A percentile compares a stretch with the other conserved stretches of the same genome.
These are phyloP conservation scores for Friedmanniomyces endolithicus DNA, from an alignment of 495 filamentous ascomycete genomes.

Conservation along the genomic window DNA sequence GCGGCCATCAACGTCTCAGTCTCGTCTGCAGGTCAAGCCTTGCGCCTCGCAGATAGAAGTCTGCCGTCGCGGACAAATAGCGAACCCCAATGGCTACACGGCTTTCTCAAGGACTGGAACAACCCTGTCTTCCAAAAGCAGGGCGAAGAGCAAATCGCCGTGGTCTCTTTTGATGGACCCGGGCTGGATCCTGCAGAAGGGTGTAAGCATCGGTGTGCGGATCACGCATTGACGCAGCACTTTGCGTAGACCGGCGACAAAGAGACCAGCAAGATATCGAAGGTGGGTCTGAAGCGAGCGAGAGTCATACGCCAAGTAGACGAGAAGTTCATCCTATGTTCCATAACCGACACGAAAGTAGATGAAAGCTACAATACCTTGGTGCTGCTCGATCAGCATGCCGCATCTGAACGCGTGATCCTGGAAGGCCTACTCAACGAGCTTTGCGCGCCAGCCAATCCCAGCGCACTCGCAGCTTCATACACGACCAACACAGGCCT, in stretches of 20 bases:
- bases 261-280: slow-evolving; percentile 49
- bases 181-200: slow-evolving; percentile 11
- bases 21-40: not conserved
- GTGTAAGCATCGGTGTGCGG: slow-evolving; percentile 18
- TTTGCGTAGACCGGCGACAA: slow-evolving; percentile 23
- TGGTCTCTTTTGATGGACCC: slow-evolving; percentile 24
- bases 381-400: slow-evolving; percentile 85
- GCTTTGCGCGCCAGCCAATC: slow-evolving; percentile 28
- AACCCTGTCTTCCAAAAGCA: slow-evolving; percentile 47
- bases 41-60: slow-evolving; percentile 4
- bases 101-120: slow-evolving; percentile 39
- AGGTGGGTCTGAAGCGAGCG: slow-evolving; percentile 47
- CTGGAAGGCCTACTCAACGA: slow-evolving; percentile 58
- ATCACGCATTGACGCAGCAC: slow-evolving; percentile 21
- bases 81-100: slow-evolving; percentile 29
- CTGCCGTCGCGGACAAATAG: slow-evolving; percentile 9
- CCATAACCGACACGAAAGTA: slow-evolving; percentile 29
- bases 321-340: slow-evolving; percentile 73
- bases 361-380: slow-evolving; percentile 32
- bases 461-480: not conserved
- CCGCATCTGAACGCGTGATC: slow-evolving; percentile 77
- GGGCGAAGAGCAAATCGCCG: slow-evolving; percentile 40
- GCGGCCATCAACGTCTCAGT: slow-evolving; percentile 13
- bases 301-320: slow-evolving; percentile 73
- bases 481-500: slow-evolving; percentile 20